Conservation (phyloP, 2,329 filamentous ascomycete species). For the Arthrobotrys sphaeroides region DNA sequence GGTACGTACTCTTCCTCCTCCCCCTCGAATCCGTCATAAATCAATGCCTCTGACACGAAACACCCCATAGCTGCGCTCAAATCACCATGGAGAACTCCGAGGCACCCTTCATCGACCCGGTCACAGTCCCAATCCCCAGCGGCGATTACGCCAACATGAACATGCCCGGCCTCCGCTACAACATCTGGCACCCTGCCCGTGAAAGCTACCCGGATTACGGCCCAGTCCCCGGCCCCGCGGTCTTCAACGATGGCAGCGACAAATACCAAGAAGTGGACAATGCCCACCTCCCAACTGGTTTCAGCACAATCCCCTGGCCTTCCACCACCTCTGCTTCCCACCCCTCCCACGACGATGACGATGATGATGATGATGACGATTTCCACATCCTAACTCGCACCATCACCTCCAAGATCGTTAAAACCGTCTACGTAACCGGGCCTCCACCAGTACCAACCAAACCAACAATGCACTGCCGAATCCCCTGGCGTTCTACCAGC, state of each 20-base stretch:
- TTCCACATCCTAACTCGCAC: not conserved
- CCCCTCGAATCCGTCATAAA: not conserved
- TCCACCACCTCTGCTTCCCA: not conserved
- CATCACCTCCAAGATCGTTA: not conserved
- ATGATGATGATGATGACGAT: not conserved
- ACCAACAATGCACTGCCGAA: not conserved
- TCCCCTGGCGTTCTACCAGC: not conserved
- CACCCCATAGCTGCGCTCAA: constrained; percentile 28
- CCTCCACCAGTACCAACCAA: not conserved
- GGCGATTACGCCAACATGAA: constrained; percentile 45
- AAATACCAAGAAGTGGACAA: not conserved
- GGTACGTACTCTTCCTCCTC: constrained; percentile 15
- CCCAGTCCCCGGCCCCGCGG: constrained; percentile 32
- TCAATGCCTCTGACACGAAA: not conserved
- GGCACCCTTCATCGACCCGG: constrained; percentile 19
- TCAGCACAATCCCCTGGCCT: constrained; percentile 43
- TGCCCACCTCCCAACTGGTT: constrained; percentile 18
- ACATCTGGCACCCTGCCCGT: constrained; percentile 44
- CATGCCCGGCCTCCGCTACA: constrained; percentile 47
- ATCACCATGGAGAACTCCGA: constrained; percentile 25
- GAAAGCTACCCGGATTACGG: constrained; percentile 39
- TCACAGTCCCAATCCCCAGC: constrained; percentile 32
- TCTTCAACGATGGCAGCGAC: constrained; percentile 30
- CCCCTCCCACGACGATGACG: too few relatives aligned
- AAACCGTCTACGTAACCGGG: not conserved